Percentiles rank a stretch among this genome's conserved stretches.
phyloP scores from a whole-genome alignment of 768 basidiomycete genomes.

The Termitomyces sp. region DNA sequence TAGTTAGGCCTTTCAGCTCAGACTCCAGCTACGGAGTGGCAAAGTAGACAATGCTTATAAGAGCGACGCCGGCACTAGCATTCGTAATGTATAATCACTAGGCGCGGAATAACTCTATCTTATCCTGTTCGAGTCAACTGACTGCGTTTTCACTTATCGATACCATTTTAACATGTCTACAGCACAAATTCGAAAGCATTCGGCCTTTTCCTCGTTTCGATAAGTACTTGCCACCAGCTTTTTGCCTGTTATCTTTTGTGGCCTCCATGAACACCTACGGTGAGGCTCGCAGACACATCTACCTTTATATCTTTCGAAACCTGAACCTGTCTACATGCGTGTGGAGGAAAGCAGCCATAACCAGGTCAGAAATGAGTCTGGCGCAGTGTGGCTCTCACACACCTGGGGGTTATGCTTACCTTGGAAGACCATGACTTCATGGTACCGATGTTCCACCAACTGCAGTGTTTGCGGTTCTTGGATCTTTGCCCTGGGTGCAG shows the following conservation, averaged over 20 bases:
- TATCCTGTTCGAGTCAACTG: no score
- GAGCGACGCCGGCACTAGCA: no score
- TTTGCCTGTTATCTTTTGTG: background rate
- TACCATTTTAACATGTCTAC: no score
- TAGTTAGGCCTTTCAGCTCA: no score
- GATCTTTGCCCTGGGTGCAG: background rate
- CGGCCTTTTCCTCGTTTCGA: background rate
- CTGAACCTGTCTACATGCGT: background rate
- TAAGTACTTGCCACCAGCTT: background rate
- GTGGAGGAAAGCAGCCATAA: conserved; percentile 9
- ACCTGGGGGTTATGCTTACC: conserved; percentile 18
- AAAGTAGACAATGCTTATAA: no score
- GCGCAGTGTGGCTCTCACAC: conserved; percentile 3
- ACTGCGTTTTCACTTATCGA: no score
- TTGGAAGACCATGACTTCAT: conserved; percentile 22
- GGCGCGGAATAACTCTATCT: no score
- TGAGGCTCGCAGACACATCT: background rate
- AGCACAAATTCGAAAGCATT: background rate
- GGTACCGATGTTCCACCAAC: conserved; percentile 45
- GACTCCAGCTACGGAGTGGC: no score
- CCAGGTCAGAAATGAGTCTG: background rate
- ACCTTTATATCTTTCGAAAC: background rate
- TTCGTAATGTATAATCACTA: no score
- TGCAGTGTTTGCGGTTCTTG: conserved; percentile 39
- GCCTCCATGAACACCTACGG: no score